Evolutionary conservation across 305 asterid genomes (phyloP).

Genomic region (Fraxinus dipetala): DNA sequence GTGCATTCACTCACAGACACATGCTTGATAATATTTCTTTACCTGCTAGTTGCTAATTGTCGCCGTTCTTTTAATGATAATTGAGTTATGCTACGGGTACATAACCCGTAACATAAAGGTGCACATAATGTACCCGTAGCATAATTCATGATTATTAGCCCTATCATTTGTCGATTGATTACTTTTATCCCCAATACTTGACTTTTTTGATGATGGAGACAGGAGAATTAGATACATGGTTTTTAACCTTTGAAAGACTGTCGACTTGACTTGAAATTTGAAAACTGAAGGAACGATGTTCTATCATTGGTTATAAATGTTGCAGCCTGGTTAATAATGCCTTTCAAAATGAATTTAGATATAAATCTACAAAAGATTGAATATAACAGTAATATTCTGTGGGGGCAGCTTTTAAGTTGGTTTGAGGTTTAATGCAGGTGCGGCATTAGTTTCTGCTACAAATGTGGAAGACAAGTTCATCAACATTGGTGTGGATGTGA

Average conservation of each 20-base stretch:
- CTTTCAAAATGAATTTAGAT: neutral
- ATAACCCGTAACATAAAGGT: no score
- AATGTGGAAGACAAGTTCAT: conserved; percentile 50
- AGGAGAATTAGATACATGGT: neutral
- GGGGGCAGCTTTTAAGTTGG: neutral
- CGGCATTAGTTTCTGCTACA: conserved; percentile 51
- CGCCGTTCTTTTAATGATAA: neutral
- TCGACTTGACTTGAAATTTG: neutral
- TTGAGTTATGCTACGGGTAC: no score
- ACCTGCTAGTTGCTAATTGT: neutral
- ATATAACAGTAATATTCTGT: neutral
- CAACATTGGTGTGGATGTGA: conserved; percentile 57
- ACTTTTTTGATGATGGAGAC: neutral
- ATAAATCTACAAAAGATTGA: neutral
- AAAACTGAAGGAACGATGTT: neutral
- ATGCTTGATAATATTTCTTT: neutral
- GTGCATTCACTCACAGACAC: neutral
- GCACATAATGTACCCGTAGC: no score
- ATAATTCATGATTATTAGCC: neutral
- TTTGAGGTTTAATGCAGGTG: conserved; percentile 33
- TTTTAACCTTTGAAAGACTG: neutral
- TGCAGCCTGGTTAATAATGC: neutral
- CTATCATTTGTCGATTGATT: neutral
- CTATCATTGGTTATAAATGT: neutral
- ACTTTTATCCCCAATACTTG: neutral